A percentile compares a stretch with the other conserved stretches of the same genome.
Evolutionary conservation across 176 grass and related monocot species (phyloP).

Genomic region (Raddia distichophylla): DNA sequence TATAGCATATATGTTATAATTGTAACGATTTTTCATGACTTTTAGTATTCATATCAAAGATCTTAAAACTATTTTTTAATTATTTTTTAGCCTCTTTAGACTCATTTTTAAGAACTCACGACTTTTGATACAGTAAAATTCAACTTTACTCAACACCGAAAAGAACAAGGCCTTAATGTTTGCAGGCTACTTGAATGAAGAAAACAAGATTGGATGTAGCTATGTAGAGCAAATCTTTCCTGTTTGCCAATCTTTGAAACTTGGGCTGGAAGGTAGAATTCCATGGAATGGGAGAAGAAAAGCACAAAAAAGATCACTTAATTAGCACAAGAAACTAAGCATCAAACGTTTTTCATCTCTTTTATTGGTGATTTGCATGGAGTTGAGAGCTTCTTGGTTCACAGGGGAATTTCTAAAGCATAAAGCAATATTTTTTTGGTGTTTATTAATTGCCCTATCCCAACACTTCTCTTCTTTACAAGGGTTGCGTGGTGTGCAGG

Average conservation of each 20-base stretch:
- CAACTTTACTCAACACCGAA: too few species aligned
- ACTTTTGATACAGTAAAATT: too few species aligned
- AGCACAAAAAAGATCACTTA: constrained; percentile 49
- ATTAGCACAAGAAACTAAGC: constrained; percentile 66
- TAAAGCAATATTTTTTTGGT: constrained; percentile 36
- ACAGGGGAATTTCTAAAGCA: constrained; percentile 54
- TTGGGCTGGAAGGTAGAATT: constrained; percentile 32
- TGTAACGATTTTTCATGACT: too few species aligned
- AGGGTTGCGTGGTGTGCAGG: constrained; percentile 39
- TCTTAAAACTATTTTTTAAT: too few species aligned
- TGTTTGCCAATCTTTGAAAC: constrained; percentile 44
- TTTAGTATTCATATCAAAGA: too few species aligned
- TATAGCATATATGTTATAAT: too few species aligned
- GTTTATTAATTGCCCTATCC: constrained; percentile 26
- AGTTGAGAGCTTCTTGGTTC: constrained; percentile 54
- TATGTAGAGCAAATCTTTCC: constrained; percentile 29
- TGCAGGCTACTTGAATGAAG: constrained; percentile 19
- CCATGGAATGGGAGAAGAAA: constrained; percentile 43
- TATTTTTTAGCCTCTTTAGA: too few species aligned
- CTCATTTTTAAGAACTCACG: too few species aligned
- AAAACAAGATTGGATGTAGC: constrained; percentile 20
- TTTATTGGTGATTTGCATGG: constrained; percentile 41
- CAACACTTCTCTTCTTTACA: constrained; percentile 37
- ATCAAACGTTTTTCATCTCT: constrained; percentile 38
- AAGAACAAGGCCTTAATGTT: too few species aligned